A percentile compares a stretch with the other conserved stretches of the same genome.
Evolutionary conservation across 2,329 filamentous ascomycete species (phyloP).

Genomic region (Aspergillus tubingensis): DNA sequence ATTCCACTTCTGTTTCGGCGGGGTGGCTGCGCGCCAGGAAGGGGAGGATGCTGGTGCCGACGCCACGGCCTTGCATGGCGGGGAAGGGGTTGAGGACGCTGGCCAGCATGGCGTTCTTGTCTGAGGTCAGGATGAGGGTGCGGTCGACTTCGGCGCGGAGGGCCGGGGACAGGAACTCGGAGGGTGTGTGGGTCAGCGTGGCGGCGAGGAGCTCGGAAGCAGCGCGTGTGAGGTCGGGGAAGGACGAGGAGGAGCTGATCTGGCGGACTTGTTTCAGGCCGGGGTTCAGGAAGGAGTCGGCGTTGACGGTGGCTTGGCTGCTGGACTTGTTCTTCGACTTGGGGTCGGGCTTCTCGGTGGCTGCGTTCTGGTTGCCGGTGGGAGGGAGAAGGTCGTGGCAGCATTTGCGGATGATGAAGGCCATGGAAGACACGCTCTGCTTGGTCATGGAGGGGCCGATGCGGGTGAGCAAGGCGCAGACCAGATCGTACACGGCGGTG

Average conservation of each 20-base stretch:
- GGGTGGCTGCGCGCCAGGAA: constrained; percentile 71
- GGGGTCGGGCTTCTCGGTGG: constrained; percentile 32
- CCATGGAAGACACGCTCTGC: constrained; percentile 63
- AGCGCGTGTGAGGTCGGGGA: constrained; percentile 53
- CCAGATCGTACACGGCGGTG: constrained; percentile 60
- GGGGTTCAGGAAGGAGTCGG: constrained; percentile 68
- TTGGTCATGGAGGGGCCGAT: constrained; percentile 69
- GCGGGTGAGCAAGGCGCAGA: constrained; percentile 59
- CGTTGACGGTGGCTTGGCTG: constrained; percentile 54
- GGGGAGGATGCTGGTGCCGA: constrained; percentile 74
- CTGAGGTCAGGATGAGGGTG: constrained; percentile 70
- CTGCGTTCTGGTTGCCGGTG: constrained; percentile 40
- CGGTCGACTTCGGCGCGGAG: constrained; percentile 76
- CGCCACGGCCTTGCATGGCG: constrained; percentile 61
- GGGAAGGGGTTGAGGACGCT: constrained; percentile 78
- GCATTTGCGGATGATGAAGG: constrained; percentile 64
- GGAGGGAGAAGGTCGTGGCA: constrained; percentile 71
- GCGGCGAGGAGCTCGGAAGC: constrained; percentile 64
- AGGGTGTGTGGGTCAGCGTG: constrained; percentile 65
- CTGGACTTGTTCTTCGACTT: constrained; percentile 44
- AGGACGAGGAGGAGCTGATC: constrained; percentile 19
- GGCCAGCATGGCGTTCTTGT: constrained; percentile 73
- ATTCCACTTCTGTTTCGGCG: constrained; percentile 67
- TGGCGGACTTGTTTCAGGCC: constrained; percentile 36
- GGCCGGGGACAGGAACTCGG: constrained; percentile 68